A percentile compares a stretch with the other conserved stretches of the same genome.
These are phyloP conservation scores for Alternaria panax DNA, from an alignment of 2,329 filamentous ascomycete genomes.

Conservation along the genomic window DNA sequence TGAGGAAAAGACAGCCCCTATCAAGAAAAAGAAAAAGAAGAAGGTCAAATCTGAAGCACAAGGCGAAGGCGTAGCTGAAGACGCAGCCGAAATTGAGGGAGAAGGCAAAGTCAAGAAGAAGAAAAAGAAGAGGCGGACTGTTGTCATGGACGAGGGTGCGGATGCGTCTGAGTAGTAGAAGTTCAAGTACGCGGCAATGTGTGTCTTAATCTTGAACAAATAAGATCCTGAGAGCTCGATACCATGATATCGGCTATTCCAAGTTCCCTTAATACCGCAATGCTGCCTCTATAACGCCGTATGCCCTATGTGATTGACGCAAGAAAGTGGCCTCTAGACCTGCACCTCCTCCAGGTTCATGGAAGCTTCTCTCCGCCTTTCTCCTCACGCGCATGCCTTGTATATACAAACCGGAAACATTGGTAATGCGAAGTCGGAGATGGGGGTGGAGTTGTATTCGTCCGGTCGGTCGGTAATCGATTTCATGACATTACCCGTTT, in stretches of 20 bases:
- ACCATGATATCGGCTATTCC: conserved; percentile 1
- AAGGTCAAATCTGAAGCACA: conserved; percentile 44
- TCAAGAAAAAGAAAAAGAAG: conserved; percentile 55
- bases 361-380: background rate
- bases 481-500: background rate
- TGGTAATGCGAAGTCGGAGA: background rate
- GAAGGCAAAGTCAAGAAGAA: conserved; percentile 51
- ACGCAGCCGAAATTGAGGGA: conserved; percentile 33
- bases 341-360: background rate
- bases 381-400: background rate
- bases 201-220: background rate
- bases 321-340: conserved; percentile 1
- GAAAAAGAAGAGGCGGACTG: conserved; percentile 52
- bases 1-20: conserved; percentile 20
- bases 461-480: background rate
- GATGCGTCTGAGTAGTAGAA: conserved; percentile 17
- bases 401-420: background rate
- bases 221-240: conserved; percentile 2
- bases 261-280: conserved; percentile 1
- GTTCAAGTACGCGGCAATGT: background rate
- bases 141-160: conserved; percentile 41
- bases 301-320: conserved; percentile 6
- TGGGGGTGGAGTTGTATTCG: background rate
- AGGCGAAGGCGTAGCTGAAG: conserved; percentile 19
- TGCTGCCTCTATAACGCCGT: conserved; percentile 6